Base-by-base conservation (phyloP, 1,284 basidiomycete genomes). In the Xerocomus nothofagi region DNA sequence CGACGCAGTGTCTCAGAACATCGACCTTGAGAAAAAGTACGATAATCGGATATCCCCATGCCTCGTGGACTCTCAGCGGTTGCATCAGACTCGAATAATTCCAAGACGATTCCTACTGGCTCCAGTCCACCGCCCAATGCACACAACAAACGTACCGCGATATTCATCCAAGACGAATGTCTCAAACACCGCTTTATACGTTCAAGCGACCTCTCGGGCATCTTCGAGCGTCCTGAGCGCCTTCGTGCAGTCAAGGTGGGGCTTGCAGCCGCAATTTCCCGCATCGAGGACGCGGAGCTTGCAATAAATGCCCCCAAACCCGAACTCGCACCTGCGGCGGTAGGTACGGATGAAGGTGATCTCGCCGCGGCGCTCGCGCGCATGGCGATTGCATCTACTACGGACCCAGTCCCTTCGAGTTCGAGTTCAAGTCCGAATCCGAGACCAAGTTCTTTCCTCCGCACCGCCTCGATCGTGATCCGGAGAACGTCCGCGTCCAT, bases 221-320 rank as follows among this genome's bases (percentile, higher is more conserved):
- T 95, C 50, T 82, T 93, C 18, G 93, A 97, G 65, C 79, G 91
- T n/a, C 93, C 93, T 0, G 89, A 95, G 67, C 81, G 93, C n/a
- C 71, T 97, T 14, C 79, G 85, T 39, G 92, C 93, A 0, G 81
- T 95, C 39, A 82, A 86, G 51, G 61, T 88, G 8, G 93, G 93
- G 1, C 74, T 95, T 6, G 79, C 91, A 2, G 86, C 87, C 4
- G 89, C 88, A 0, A 75, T 89, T 23, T 79, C 91, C 12, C 79
- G 86, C 32, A 71, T 94, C 6, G 86, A 91, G 59, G 74, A 46
- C 2, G 39, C 23, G 0, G 44, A 43, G 18, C 27, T 38, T 6
- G 31, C 31, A 12, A 18, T 31, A 1, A 36, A 34, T 10, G 4
- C 6, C 2, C 29, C 10, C 4, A 39, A 26, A n/a, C 15, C 12